phyloP scores from a whole-genome alignment of 345 rosid genomes.

The Toxicodendron radicans region DNA sequence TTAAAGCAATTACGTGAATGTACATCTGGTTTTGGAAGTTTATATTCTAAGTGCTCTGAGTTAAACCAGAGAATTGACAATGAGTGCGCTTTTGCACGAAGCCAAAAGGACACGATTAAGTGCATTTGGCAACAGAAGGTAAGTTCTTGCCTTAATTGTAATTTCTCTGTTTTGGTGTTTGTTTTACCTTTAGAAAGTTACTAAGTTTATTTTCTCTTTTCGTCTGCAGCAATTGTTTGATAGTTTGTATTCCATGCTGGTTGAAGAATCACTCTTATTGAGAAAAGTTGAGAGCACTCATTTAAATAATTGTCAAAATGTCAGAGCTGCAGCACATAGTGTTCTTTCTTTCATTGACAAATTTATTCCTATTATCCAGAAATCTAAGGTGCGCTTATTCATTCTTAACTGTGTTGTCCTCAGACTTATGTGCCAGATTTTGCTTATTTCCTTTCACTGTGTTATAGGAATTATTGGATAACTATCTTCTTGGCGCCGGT shows the following conservation, averaged over 20 bases:
- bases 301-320: slow-evolving; percentile 52
- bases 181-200: background rate
- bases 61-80: slow-evolving; percentile 22
- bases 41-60: slow-evolving; percentile 34
- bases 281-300: slow-evolving; percentile 58
- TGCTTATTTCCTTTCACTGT: slow-evolving; percentile 25
- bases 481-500: slow-evolving; percentile 45
- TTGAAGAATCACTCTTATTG: slow-evolving; percentile 62
- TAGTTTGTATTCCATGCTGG: slow-evolving; percentile 46
- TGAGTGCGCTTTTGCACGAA: slow-evolving; percentile 46
- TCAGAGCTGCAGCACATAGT: slow-evolving; percentile 46
- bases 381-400: slow-evolving; percentile 61
- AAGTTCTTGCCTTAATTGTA: slow-evolving; percentile 23
- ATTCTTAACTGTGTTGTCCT: slow-evolving; percentile 8
- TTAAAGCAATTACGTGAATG: slow-evolving; percentile 45
- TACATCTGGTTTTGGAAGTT: slow-evolving; percentile 40
- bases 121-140: slow-evolving; percentile 93
- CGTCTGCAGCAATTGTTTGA: slow-evolving; percentile 75
- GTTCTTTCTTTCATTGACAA: slow-evolving; percentile 54
- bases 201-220: slow-evolving; percentile 4
- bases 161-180: background rate
- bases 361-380: slow-evolving; percentile 47
- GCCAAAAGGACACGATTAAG: slow-evolving; percentile 48
- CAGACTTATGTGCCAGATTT: slow-evolving; percentile 12
- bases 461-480: slow-evolving; percentile 71